Evolutionary conservation across 768 basidiomycete genomes (phyloP), one percentile per base, ranked within the genome.

Genomic region (Tulasnella sp.): DNA sequence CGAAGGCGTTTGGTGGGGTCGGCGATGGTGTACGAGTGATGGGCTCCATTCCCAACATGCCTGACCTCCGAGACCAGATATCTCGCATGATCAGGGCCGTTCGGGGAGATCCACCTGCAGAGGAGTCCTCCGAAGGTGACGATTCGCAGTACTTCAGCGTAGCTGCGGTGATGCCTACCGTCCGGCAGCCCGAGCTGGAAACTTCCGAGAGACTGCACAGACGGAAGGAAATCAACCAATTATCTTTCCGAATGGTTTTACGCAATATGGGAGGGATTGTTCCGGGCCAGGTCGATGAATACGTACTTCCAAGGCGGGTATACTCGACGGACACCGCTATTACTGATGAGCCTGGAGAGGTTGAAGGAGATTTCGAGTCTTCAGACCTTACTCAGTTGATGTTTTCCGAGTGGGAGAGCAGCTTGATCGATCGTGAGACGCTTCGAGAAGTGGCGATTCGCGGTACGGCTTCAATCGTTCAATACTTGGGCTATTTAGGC

Each of bases 161-260:
- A 3, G 90, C 91, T 5, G 85, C 93, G 35, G 81, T 95, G 37
- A 89, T 95, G 9, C 94, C 94, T 5, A 82, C 84, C 23, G 82
- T 84, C 3, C 89, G 94, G 16, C 90, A 91, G 15, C 82, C 86
- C 37, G 80, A 82, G 2, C 84, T 85, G 15, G 94, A 95, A 82
- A 87, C 86, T 67, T 83, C 85, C 10, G 88, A 86, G 73, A 89
- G 94, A 70, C 86, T 91, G 79, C 84, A 85, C 4, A 86, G 94
- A 46, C 86, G 94, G 78, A 86, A 89, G 77, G 91, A 94, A 81
- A 89, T 94, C 76, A 95, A 95, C 82, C 91, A 93, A 81, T 84
- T 95, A 69, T 90, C 89, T 0, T 91, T 93, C 87, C 89, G 92
- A n/a, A 93, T 94, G 90, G 94, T 89, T 6, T 86, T 94, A 48